These are phyloP conservation scores for Pseudonitzschia multiseries DNA, from an alignment of 108 stramenopile genomes.

Conservation along the genomic window DNA sequence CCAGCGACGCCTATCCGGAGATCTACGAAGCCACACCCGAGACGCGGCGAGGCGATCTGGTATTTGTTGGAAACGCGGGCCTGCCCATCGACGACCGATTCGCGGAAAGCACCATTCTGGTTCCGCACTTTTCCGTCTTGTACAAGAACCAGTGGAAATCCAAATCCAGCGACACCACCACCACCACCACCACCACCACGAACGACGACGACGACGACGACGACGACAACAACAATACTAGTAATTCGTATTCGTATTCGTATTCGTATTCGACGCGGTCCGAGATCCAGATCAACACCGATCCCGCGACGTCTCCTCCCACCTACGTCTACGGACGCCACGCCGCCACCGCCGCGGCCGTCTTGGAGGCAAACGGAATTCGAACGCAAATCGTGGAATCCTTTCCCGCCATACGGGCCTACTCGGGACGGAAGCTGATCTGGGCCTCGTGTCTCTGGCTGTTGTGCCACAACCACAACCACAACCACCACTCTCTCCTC, in stretches of 20 bases:
- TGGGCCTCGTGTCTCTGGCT: constrained; percentile 74
- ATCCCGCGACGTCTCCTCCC: constrained; percentile 42
- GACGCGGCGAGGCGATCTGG: constrained; percentile 54
- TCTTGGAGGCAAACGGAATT: constrained; percentile 47
- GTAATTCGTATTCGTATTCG: not conserved
- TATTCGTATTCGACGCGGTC: not conserved
- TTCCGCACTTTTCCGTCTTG: constrained; percentile 53
- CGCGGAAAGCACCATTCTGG: constrained; percentile 25
- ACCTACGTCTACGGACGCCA: constrained; percentile 71
- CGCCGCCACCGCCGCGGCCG: constrained; percentile 26
- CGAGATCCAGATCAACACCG: constrained; percentile 9
- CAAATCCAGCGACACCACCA: not conserved
- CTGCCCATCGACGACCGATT: constrained; percentile 32
- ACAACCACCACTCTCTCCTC: too few relatives aligned
- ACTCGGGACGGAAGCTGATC: constrained; percentile 49
- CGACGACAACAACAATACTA: not conserved
- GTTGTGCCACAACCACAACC: constrained; percentile 42
- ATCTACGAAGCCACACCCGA: constrained; percentile 49
- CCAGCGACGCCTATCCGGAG: constrained; percentile 36
- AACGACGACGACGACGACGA: not conserved
- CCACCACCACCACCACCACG: too few relatives aligned
- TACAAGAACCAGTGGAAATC: constrained; percentile 1
- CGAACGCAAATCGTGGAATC: constrained; percentile 28
- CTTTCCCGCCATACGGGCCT: constrained; percentile 23
- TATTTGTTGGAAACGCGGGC: constrained; percentile 62